phyloP scores from a whole-genome alignment of 2,329 filamentous ascomycete genomes.

The Drechslera avenae region DNA sequence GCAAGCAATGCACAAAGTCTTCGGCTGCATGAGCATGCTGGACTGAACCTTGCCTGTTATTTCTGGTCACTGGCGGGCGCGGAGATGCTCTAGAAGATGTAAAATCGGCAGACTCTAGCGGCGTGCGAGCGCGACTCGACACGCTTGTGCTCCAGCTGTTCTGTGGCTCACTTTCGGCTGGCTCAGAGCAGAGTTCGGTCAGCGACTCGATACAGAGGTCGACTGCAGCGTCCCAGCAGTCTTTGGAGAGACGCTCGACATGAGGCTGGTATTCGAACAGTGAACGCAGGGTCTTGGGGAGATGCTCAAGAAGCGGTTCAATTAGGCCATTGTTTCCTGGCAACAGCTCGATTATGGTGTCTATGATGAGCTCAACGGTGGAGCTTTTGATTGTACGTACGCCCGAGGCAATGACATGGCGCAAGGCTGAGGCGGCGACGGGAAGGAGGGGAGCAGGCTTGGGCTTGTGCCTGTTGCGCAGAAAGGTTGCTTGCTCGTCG shows the following conservation, averaged over 20 bases:
- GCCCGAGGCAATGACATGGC: constrained; percentile 72
- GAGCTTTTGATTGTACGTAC: constrained; percentile 71
- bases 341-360: constrained; percentile 80
- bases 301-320: constrained; percentile 73
- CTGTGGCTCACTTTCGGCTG: constrained; percentile 26
- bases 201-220: constrained; percentile 74
- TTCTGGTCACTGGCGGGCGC: constrained; percentile 26
- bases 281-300: constrained; percentile 74
- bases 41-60: constrained; percentile 27
- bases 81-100: constrained; percentile 32
- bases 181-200: constrained; percentile 29
- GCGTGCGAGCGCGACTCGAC: constrained; percentile 40
- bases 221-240: constrained; percentile 71
- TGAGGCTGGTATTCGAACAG: constrained; percentile 76
- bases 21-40: constrained; percentile 35
- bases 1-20: constrained; percentile 65
- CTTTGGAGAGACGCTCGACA: constrained; percentile 74
- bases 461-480: constrained; percentile 55
- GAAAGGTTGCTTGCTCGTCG: constrained; percentile 69
- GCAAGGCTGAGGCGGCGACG: constrained; percentile 72
- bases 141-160: constrained; percentile 39
- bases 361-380: constrained; percentile 77
- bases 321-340: constrained; percentile 68
- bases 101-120: constrained; percentile 35
- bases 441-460: constrained; percentile 60